Conservation (phyloP, 331 rosid species). For the Ulmus americana region DNA sequence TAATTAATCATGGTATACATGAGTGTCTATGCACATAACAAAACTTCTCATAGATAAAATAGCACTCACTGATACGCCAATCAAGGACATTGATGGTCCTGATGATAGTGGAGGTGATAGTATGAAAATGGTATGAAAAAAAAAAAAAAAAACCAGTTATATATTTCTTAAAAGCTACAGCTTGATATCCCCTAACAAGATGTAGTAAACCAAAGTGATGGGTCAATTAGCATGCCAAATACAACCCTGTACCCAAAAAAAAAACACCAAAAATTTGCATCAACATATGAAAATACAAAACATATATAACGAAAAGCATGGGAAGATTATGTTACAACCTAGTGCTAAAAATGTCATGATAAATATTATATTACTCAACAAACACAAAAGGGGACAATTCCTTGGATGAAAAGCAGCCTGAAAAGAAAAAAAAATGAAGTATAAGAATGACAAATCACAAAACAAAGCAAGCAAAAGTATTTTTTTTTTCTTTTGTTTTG, state of each 20-base stretch:
- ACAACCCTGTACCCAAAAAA: constrained; percentile 52
- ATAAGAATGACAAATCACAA: background rate
- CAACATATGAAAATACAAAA: background rate
- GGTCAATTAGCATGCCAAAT: constrained; percentile 89
- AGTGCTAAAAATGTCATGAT: constrained; percentile 84
- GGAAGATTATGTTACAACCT: constrained; percentile 42
- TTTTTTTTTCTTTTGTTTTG: background rate
- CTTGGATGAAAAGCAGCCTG: constrained; percentile 97
- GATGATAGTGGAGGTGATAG: too few relatives aligned
- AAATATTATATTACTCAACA: constrained; percentile 82
- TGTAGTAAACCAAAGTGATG: constrained; percentile 71
- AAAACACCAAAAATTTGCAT: background rate
- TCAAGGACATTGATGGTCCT: too few relatives aligned
- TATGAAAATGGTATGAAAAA: constrained; percentile 6
- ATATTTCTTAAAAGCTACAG: background rate
- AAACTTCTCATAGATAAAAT: too few relatives aligned
- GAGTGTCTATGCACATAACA: too few relatives aligned
- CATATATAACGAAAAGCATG: background rate
- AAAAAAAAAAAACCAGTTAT: background rate
- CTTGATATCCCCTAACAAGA: constrained; percentile 76
- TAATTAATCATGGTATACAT: too few relatives aligned
- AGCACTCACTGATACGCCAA: too few relatives aligned
- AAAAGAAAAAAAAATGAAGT: background rate
- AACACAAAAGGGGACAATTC: constrained; percentile 88
- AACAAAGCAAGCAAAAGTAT: background rate